These are phyloP conservation scores for Botryotinia calthae DNA, from an alignment of 2,329 filamentous ascomycete species.

Conservation along the genomic window DNA sequence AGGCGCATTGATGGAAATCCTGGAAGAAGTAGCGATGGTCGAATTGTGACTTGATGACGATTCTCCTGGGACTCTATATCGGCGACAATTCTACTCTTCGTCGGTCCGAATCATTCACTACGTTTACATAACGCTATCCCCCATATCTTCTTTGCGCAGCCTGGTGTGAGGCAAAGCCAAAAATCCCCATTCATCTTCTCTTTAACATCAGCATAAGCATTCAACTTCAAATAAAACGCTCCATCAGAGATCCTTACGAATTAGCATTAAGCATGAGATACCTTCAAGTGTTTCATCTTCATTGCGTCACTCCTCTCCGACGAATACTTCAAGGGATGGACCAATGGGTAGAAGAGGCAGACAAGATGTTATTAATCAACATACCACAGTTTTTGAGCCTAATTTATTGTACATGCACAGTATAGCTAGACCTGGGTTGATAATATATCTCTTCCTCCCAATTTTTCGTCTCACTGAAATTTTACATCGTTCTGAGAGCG, in stretches of 20 bases:
- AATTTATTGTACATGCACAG: slow-evolving; percentile 12
- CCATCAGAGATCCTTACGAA: slow-evolving; percentile 7
- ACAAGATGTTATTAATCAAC: slow-evolving; percentile 12
- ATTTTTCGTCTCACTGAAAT: background rate
- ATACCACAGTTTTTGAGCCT: background rate
- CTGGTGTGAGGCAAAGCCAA: slow-evolving; percentile 2
- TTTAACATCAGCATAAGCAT: slow-evolving; percentile 15
- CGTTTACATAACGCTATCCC: slow-evolving; percentile 1
- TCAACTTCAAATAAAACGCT: slow-evolving; percentile 13
- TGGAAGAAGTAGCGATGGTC: slow-evolving; percentile 15
- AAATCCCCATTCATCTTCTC: background rate
- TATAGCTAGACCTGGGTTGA: slow-evolving; percentile 17
- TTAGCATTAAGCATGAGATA: slow-evolving; percentile 17
- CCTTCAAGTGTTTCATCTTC: slow-evolving; percentile 6
- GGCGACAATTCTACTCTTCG: background rate
- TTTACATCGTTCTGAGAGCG: background rate
- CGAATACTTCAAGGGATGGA: slow-evolving; percentile 8
- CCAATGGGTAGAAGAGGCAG: slow-evolving; percentile 2
- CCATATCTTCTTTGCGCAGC: background rate
- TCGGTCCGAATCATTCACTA: background rate
- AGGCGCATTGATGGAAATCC: slow-evolving; percentile 7
- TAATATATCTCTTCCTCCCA: slow-evolving; percentile 15
- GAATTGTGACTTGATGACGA: slow-evolving; percentile 11
- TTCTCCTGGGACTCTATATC: background rate
- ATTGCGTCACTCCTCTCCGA: slow-evolving; percentile 19